Evolutionary conservation across 2,329 filamentous ascomycete genomes (phyloP).

Genomic region (Emmonsiellopsis sp.): DNA sequence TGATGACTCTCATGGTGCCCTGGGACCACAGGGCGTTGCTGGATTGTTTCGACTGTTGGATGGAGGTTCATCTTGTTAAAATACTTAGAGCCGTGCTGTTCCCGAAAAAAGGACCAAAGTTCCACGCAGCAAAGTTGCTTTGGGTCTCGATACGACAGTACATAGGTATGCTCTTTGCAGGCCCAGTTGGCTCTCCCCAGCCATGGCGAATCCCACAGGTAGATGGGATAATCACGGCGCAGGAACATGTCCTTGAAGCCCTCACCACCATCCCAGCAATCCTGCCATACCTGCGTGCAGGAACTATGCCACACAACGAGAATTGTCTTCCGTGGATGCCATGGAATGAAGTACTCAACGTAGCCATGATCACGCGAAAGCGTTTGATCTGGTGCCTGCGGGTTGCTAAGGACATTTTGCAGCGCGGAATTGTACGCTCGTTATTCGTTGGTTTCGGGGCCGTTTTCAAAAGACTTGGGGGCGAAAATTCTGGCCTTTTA

Average conservation of each 20-base stretch:
- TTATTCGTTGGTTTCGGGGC: too few relatives aligned
- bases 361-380: not conserved
- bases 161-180: not conserved
- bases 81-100: not conserved
- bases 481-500: too few relatives aligned
- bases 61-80: too few relatives aligned
- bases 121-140: not conserved
- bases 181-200: not conserved
- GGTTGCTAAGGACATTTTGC: not conserved
- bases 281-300: not conserved
- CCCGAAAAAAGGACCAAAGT: not conserved
- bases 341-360: not conserved
- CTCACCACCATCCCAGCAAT: not conserved
- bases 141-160: not conserved
- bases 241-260: not conserved
- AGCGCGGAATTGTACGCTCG: too few relatives aligned
- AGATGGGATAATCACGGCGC: not conserved
- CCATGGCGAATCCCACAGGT: not conserved
- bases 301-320: not conserved
- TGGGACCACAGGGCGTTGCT: too few relatives aligned
- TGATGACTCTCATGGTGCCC: too few relatives aligned
- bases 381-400: not conserved
- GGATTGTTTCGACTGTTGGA: too few relatives aligned
- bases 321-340: not conserved
- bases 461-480: too few relatives aligned